Evolutionary conservation across 495 filamentous ascomycete genomes (phyloP), one percentile per base, ranked within the genome.

Genomic region (Chaetomium cochliodes): DNA sequence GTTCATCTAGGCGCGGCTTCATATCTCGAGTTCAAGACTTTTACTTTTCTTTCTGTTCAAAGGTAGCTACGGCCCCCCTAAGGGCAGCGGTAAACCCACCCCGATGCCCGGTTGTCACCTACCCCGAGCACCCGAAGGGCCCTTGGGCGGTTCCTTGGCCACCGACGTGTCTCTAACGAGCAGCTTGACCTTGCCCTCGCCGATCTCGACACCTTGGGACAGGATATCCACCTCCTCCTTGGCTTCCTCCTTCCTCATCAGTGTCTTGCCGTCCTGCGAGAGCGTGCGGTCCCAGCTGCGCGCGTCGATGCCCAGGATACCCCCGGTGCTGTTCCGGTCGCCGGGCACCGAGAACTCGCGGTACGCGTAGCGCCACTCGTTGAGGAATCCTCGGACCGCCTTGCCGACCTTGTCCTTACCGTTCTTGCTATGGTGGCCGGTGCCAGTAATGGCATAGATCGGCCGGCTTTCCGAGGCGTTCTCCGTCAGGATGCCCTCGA

Each of bases 381-480:
- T 93, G 28, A 99, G 80, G 78, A 96, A 99, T 50, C 80, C 83
- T 58, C 93, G 87, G 66, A 99, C 86, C 9, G 92, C 91, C 79
- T 97, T 97, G 65, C 93, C 93, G 33, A 99, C 89, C 77, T 99
- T 99, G 74, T 99, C 96, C 76, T 97, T 98, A 67, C 94, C 94
- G 71, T 96, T 94, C 81, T 98, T 98, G 68, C 92, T 96, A 73
- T 98, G 96, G 70, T 99, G 96, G 12, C 93, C 93, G 8, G 94
- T 97, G 63, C 94, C 94, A 5, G 92, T 96, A 70, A 98, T 98
- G 53, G 92, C 93, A 70, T 98, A 99, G 33, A 98, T 84, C 3
- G 93, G 88, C n/a, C 84, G 82, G 51, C 78, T 80, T 57, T 89
- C 88, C 55, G 86, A 82, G 65, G 84, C 82, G 65, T 97, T 92